Evolutionary conservation across 1,139 yeast species (phyloP).

Genomic region (Kodamaea anthophila): DNA sequence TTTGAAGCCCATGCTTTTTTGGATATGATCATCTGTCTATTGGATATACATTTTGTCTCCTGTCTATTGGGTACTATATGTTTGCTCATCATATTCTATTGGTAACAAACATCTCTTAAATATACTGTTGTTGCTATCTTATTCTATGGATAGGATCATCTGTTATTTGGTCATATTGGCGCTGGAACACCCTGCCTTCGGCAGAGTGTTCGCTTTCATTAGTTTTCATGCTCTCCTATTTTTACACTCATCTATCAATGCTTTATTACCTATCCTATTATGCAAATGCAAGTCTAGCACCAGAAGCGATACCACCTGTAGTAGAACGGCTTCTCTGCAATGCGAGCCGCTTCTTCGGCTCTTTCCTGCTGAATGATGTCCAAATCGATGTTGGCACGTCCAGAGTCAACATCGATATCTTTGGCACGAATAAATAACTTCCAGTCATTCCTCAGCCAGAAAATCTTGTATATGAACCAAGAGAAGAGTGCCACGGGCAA

Average conservation of each 20-base stretch:
- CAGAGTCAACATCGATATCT: constrained; percentile 20
- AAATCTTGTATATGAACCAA: constrained; percentile 49
- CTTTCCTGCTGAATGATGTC: constrained; percentile 19
- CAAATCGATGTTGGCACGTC: constrained; percentile 19
- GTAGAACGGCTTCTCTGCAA: constrained; percentile 17
- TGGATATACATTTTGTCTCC: too few relatives aligned
- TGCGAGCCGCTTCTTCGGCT: constrained; percentile 16
- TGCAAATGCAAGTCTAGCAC: constrained; percentile 12
- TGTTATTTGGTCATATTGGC: too few relatives aligned
- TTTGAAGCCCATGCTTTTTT: too few relatives aligned
- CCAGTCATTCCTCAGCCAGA: constrained; percentile 52
- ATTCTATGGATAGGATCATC: too few relatives aligned
- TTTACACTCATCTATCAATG: background rate
- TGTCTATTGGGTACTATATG: too few relatives aligned
- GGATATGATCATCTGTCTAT: too few relatives aligned
- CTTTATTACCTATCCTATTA: constrained; percentile 1
- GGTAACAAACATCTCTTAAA: too few relatives aligned
- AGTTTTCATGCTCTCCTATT: background rate
- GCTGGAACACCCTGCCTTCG: too few relatives aligned
- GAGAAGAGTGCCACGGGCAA: constrained; percentile 54
- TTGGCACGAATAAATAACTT: constrained; percentile 18
- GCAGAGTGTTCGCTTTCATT: too few relatives aligned
- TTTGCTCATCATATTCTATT: too few relatives aligned
- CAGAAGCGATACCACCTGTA: constrained; percentile 16
- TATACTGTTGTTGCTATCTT: too few relatives aligned